Percentiles rank a stretch among this genome's conserved stretches.
Conservation (phyloP, 139 green algal genomes). For the Chlamydomonas applanata region DNA sequence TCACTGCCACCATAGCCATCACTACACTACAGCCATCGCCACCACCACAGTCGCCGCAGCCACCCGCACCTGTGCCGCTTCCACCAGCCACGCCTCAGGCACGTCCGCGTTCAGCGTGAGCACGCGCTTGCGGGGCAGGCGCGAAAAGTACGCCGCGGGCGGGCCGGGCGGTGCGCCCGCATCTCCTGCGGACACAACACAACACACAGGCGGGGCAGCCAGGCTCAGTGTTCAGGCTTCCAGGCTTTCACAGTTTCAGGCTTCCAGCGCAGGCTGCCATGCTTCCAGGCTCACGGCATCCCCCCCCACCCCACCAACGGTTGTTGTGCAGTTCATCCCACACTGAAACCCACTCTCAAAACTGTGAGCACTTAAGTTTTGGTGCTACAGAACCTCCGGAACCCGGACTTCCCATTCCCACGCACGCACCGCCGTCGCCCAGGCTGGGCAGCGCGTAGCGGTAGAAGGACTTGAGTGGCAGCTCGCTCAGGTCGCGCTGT, state of each 20-base stretch:
- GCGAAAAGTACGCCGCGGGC: conserved; percentile 51
- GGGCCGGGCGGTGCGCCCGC: conserved; percentile 1
- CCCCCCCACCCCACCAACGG: too few species aligned
- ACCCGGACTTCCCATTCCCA: background rate
- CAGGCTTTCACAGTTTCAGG: too few species aligned
- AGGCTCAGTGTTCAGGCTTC: too few species aligned
- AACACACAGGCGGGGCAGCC: background rate
- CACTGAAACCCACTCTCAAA: too few species aligned
- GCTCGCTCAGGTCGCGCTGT: conserved; percentile 58
- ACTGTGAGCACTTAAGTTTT: too few species aligned
- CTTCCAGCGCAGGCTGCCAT: too few species aligned
- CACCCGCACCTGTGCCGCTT: conserved; percentile 43
- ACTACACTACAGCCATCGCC: too few species aligned
- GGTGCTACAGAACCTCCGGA: background rate
- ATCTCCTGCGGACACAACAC: background rate
- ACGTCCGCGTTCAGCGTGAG: conserved; percentile 93
- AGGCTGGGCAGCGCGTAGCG: conserved; percentile 56
- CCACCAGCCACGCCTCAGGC: conserved; percentile 92
- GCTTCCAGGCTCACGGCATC: too few species aligned
- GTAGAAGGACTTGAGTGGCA: conserved; percentile 94
- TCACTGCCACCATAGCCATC: too few species aligned
- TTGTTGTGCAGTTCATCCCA: too few species aligned
- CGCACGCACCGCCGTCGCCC: background rate
- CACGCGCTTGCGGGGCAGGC: conserved; percentile 62
- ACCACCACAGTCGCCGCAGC: too few species aligned